Conservation (phyloP, 106 monocot species). For the Hemerocallis citrina region DNA sequence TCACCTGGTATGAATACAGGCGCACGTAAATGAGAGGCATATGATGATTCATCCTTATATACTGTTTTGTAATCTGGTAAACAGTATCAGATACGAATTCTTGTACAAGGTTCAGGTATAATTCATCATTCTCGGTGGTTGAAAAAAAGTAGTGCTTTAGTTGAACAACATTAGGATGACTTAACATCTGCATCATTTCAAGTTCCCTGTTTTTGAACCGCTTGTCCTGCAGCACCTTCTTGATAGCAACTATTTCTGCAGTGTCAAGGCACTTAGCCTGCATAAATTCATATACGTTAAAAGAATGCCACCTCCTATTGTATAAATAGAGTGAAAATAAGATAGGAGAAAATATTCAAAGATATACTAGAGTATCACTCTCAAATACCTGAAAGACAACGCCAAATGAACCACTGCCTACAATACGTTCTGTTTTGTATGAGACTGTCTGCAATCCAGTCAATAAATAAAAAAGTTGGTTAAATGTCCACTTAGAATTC, state of each 20-base stretch:
- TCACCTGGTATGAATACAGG: conserved; percentile 60
- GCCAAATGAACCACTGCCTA: conserved; percentile 73
- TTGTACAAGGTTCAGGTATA: conserved; percentile 63
- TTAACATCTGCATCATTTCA: conserved; percentile 46
- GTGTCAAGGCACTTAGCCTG: conserved; percentile 61
- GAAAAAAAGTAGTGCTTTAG: conserved; percentile 57
- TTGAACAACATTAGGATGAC: conserved; percentile 69
- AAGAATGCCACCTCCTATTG: too few relatives aligned
- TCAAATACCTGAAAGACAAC: conserved; percentile 57
- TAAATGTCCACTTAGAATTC: too few relatives aligned
- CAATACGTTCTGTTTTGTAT: conserved; percentile 69
- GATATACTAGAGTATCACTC: not conserved
- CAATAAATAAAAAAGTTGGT: not conserved
- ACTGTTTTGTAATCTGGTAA: conserved; percentile 30
- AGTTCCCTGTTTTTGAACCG: conserved; percentile 68
- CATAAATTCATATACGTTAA: not conserved
- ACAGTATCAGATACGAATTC: conserved; percentile 63
- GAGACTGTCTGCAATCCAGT: conserved; percentile 34
- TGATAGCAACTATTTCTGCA: conserved; percentile 56
- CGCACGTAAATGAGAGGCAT: conserved; percentile 54
- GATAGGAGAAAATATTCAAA: not conserved
- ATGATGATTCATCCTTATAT: conserved; percentile 34
- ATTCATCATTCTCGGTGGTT: conserved; percentile 46
- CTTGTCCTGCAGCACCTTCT: conserved; percentile 65
- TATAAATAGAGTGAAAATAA: too few relatives aligned